These are phyloP conservation scores for Pichia sp. DNA, from an alignment of 1,139 yeast genomes.

Conservation along the genomic window DNA sequence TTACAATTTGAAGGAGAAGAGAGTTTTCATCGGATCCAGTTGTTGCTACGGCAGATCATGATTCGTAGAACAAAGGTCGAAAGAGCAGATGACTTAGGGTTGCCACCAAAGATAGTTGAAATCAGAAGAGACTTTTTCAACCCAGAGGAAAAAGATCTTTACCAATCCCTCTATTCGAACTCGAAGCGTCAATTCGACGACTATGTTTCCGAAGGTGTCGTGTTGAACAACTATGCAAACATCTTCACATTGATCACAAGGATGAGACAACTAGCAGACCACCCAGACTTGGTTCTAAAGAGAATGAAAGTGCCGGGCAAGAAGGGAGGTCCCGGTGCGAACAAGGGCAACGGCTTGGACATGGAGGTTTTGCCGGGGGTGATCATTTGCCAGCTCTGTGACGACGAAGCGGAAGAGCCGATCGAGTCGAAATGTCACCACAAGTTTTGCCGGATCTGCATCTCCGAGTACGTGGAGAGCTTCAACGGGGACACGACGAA, in stretches of 20 bases:
- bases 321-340: constrained; percentile 5
- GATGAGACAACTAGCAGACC: constrained; percentile 97
- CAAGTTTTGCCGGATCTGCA: constrained; percentile 85
- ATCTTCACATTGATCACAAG: constrained; percentile 92
- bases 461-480: constrained; percentile 83
- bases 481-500: constrained; percentile 57
- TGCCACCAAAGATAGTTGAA: constrained; percentile 92
- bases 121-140: constrained; percentile 82
- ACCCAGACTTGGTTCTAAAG: constrained; percentile 89
- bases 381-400: constrained; percentile 86
- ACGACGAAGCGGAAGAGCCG: constrained; percentile 97
- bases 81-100: constrained; percentile 93
- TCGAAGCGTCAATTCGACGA: constrained; percentile 79
- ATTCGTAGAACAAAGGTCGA: constrained; percentile 90
- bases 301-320: constrained; percentile 33
- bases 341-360: constrained; percentile 5
- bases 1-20: constrained; percentile 73
- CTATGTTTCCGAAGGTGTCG: constrained; percentile 93
- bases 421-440: constrained; percentile 93
- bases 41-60: constrained; percentile 74
- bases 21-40: constrained; percentile 73
- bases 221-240: constrained; percentile 90
- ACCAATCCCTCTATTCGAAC: constrained; percentile 82
- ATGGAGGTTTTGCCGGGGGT: constrained; percentile 43
- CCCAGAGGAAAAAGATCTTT: constrained; percentile 90